Percentiles rank a stretch among this genome's conserved stretches.
These are phyloP conservation scores for Penicillium sp. DNA, from an alignment of 2,329 filamentous ascomycete genomes.

Conservation along the genomic window DNA sequence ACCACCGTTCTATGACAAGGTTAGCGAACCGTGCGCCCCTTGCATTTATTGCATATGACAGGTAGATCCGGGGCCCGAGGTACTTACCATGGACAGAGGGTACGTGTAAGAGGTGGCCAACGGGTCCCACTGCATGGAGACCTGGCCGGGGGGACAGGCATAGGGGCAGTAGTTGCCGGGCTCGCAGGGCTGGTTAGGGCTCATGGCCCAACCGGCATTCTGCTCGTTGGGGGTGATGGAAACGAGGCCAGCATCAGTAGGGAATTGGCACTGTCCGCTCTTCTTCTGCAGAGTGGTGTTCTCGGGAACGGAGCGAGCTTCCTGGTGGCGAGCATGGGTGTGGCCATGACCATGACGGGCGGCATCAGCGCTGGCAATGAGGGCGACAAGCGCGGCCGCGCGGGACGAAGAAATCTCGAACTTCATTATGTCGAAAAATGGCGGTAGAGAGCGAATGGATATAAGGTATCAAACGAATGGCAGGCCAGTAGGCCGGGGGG, in stretches of 20 bases:
- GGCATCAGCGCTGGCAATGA: slow-evolving; percentile 38
- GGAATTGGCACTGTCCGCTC: slow-evolving; percentile 62
- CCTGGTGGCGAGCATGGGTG: slow-evolving; percentile 24
- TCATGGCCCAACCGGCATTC: slow-evolving; percentile 79
- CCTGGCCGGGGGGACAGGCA: slow-evolving; percentile 71
- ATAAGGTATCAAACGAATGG: slow-evolving; percentile 17
- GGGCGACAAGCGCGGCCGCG: slow-evolving; percentile 37
- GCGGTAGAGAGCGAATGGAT: slow-evolving; percentile 15
- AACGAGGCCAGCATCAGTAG: slow-evolving; percentile 64
- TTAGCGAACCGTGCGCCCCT: slow-evolving; percentile 11
- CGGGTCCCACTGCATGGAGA: slow-evolving; percentile 77
- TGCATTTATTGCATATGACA: slow-evolving; percentile 5
- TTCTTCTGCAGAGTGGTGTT: slow-evolving; percentile 51
- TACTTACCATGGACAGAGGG: slow-evolving; percentile 69
- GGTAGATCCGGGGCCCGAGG: not conserved
- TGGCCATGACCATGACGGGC: slow-evolving; percentile 35
- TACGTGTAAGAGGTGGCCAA: slow-evolving; percentile 64
- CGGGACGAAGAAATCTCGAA: slow-evolving; percentile 32
- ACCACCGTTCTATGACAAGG: slow-evolving; percentile 62
- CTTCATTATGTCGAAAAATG: slow-evolving; percentile 31
- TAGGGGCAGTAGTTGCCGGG: slow-evolving; percentile 71
- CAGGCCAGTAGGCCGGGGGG: slow-evolving; percentile 23
- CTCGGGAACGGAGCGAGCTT: slow-evolving; percentile 25
- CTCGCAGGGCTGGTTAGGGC: slow-evolving; percentile 67
- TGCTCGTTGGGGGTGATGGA: slow-evolving; percentile 60